Conservation (phyloP, 352 stramenopile genomes). For the Globisporangium yorkense region DNA sequence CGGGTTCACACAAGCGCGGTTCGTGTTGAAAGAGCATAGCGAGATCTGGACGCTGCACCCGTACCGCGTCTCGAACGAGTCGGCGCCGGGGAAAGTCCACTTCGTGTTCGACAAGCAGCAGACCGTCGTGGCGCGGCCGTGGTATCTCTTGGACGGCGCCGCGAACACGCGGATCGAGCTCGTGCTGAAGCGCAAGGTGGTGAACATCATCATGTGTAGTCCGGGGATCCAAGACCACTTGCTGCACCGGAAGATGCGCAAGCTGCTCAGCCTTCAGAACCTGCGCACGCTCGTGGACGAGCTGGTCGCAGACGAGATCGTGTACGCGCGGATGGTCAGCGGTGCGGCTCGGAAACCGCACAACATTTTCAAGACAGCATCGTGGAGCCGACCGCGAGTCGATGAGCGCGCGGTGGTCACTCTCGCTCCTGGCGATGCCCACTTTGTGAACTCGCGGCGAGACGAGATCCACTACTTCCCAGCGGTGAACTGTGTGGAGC, state of each 20-base stretch:
- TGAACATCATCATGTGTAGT: conserved; percentile 74
- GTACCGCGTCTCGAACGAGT: conserved; percentile 40
- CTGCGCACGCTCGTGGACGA: conserved; percentile 64
- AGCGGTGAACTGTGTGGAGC: conserved; percentile 68
- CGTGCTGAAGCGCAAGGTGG: conserved; percentile 66
- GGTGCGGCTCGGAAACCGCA: conserved; percentile 6
- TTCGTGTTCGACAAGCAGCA: conserved; percentile 66
- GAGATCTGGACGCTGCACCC: conserved; percentile 58
- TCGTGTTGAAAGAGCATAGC: conserved; percentile 38
- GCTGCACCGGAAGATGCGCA: conserved; percentile 69
- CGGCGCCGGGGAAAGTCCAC: conserved; percentile 49
- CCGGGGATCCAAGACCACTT: conserved; percentile 56
- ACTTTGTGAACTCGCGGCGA: conserved; percentile 37
- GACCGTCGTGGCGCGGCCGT: conserved; percentile 53
- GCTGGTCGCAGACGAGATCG: conserved; percentile 45
- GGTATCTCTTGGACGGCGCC: conserved; percentile 69
- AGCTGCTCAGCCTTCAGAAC: conserved; percentile 65
- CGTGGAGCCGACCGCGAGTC: conserved; percentile 2
- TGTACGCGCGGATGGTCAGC: conserved; percentile 48
- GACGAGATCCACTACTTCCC: conserved; percentile 74
- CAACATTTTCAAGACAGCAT: conserved; percentile 25
- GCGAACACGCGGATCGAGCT: conserved; percentile 48
- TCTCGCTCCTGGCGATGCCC: conserved; percentile 35
- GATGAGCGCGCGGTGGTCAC: conserved; percentile 12
- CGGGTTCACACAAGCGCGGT: conserved; percentile 42